A percentile compares a stretch with the other conserved stretches of the same genome.
Evolutionary conservation across 2,329 filamentous ascomycete species (phyloP).

Genomic region (Aureobasidium pullulans): DNA sequence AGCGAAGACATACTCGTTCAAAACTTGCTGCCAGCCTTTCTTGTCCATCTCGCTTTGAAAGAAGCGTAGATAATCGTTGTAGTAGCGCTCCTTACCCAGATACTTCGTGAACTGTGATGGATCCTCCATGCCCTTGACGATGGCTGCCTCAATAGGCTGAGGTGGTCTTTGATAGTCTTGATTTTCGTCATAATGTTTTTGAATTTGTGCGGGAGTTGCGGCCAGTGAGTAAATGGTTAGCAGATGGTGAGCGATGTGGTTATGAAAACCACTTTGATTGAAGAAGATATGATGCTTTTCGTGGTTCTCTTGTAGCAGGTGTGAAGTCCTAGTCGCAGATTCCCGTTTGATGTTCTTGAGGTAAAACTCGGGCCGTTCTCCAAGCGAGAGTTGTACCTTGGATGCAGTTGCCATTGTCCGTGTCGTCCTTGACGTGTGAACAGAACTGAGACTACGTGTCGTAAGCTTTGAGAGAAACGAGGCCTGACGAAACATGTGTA

Average conservation of each 20-base stretch:
- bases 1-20: constrained; percentile 63
- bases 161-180: constrained; percentile 55
- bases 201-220: constrained; percentile 53
- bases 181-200: constrained; percentile 59
- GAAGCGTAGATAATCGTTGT: constrained; percentile 67
- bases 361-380: constrained; percentile 40
- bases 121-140: constrained; percentile 51
- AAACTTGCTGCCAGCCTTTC: constrained; percentile 53
- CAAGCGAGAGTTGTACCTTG: constrained; percentile 38
- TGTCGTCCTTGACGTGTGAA: neutral
- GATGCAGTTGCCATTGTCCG: constrained; percentile 43
- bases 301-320: constrained; percentile 70
- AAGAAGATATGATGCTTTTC: constrained; percentile 73
- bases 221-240: constrained; percentile 71
- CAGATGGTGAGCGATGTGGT: constrained; percentile 75
- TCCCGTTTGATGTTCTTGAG: constrained; percentile 44
- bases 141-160: constrained; percentile 36
- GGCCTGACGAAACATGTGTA: neutral
- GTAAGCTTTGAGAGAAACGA: neutral
- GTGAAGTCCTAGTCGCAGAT: constrained; percentile 54
- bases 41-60: constrained; percentile 66
- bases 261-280: constrained; percentile 66
- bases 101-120: constrained; percentile 49
- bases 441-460: neutral
- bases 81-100: constrained; percentile 58